A percentile compares a stretch with the other conserved stretches of the same genome.
These are phyloP conservation scores for Coemansia sp. DNA, from an alignment of 192 early-diverging fungal genomes.

Conservation along the genomic window DNA sequence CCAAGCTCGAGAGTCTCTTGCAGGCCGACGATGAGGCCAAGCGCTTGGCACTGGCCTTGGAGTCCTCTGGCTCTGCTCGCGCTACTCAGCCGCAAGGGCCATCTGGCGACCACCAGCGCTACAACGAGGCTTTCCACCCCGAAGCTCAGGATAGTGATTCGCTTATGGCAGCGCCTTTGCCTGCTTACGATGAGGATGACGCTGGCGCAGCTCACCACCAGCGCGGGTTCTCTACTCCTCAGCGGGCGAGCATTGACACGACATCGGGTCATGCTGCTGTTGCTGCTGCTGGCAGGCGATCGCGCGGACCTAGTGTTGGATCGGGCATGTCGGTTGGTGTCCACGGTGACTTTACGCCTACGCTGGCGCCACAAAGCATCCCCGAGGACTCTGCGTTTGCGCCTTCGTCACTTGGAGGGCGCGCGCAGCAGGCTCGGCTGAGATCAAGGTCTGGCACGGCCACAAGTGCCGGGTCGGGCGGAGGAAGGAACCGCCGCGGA, in stretches of 20 bases:
- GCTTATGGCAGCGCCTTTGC: background rate
- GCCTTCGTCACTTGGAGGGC: background rate
- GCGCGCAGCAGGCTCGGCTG: constrained; percentile 9
- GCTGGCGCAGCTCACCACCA: constrained; percentile 13
- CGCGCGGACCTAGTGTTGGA: constrained; percentile 39
- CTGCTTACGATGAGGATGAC: constrained; percentile 6
- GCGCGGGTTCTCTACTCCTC: constrained; percentile 36
- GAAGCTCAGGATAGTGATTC: background rate
- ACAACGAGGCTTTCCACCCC: background rate
- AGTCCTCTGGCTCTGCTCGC: constrained; percentile 12
- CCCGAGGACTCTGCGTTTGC: constrained; percentile 5
- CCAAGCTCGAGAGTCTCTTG: constrained; percentile 57
- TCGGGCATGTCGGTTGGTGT: constrained; percentile 24
- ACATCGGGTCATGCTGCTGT: constrained; percentile 9
- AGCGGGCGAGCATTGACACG: constrained; percentile 36
- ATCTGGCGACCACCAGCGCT: background rate
- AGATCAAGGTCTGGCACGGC: constrained; percentile 35
- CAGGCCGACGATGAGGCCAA: constrained; percentile 70
- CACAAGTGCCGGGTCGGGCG: constrained; percentile 19
- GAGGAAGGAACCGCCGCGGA: background rate
- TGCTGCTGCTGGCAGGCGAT: constrained; percentile 13
- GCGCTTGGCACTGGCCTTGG: constrained; percentile 66
- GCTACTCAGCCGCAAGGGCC: background rate
- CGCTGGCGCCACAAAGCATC: constrained; percentile 28
- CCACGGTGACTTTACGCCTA: constrained; percentile 44